Evolutionary conservation across 441 rosid genomes (phyloP), one percentile per base, ranked within the genome.

Genomic region (Pelargonium australe): DNA sequence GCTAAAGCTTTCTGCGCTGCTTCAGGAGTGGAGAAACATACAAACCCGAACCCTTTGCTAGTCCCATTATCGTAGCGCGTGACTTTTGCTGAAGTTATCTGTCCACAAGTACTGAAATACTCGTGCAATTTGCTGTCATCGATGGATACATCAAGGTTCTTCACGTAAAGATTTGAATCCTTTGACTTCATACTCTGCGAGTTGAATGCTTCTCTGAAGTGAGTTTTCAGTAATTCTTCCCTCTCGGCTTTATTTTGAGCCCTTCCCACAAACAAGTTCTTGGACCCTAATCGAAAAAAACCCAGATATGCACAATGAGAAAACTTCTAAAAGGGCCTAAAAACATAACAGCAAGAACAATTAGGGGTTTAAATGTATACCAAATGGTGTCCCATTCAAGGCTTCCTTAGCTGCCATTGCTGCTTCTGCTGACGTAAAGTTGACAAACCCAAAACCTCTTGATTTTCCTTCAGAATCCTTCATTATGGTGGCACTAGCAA

Each of bases 41-140:
- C 98, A 78, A 90, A 92, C 65, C 95, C 98, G 76, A 85, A 90
- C 41, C 91, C 89, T 75, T 83, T 89, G 71, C 89, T 90, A 20
- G 23, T 74, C 41, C 98, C 95, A 75, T 79, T 79, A 13, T 82
- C 87, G 65, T 79, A 73, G 70, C 82, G 74, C 84, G 80, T 86
- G 72, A 90, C 85, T 79, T 73, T 92, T 61, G 80, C 84, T 17
- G 89, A 87, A 45, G 79, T 82, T 72, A 92, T 75, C 11, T 23
- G 12, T 70, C 98, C 95, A 72, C 77, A 85, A 65, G 73, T 43
- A 65, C 90, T 73, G 72, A 92, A 92, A 65, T 78, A 69, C 20
- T 86, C 81, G 65, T 57, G 78, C 65, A 92, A 82, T 72, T 77
- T 82, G 67, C 69, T 77, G 68, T 92, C 96, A 64, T 86, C 80